Evolutionary conservation across 177 flowering plant species (phyloP), one percentile per base, ranked within the genome.

Genomic region (Vitis hybrid): DNA sequence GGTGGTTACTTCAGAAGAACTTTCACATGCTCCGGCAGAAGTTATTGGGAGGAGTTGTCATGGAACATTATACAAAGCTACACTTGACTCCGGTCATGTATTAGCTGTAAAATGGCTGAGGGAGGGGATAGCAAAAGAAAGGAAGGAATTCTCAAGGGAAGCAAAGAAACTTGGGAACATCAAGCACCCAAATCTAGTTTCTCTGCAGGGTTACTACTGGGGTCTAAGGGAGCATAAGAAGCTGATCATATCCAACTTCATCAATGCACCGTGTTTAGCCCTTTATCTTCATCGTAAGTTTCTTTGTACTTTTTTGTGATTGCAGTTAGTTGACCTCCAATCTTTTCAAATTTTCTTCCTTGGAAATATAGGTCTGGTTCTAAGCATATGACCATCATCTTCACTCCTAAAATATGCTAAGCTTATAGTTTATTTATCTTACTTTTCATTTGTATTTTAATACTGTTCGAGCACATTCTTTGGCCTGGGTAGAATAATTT

Each of bases 11-110:
- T 75, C 85, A 11, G 88, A 88, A 73, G 91, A 91, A 50, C 86
- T 91, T 57, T 87, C 97, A 26, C 72, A 72, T 66, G 97, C 97
- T 51, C 92, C 94, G 5, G 94, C 90, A 15, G 97, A 91, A 77
- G 74, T 84, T 45, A 66, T 88, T 56, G 97, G 94, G 1, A 86
- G 81, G 73, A 87, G 97, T 73, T 86, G 94, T 66, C 97, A 91
- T 73, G 97, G 97, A 34, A 82, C 83, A 49, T 67, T 86, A 19
- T 91, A 91, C 65, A 83, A 73, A 80, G 94, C 92, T 63, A 77
- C 80, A 54, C 86, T 91, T 58, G 80, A 71, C 65, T 80, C 82
- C 65, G 91, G 86, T 52, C 78, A 62, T 63, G 72, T 82, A 23
- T 74, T 91, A 82, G 84, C 85, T 30, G 84, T 91, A 26, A 91